Percentiles rank a stretch among this genome's conserved stretches.
These are phyloP conservation scores for Daucus carota DNA, from an alignment of 129 eudicot genomes.

Conservation along the genomic window DH1_v3.0 NC_030385.2:30906501-30907000, in stretches of 20 bases:
- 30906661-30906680: conserved; percentile 69
- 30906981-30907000: conserved; percentile 54
- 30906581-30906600: conserved; percentile 27
- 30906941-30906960: conserved; percentile 63
- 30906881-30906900: background rate
- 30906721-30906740: conserved; percentile 59
- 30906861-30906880: conserved; percentile 6
- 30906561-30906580: conserved; percentile 64
- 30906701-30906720: conserved; percentile 53
- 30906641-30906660: background rate
- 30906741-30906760: conserved; percentile 73
- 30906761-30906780: conserved; percentile 50
- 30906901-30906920: background rate
- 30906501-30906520: conserved; percentile 90
- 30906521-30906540: conserved; percentile 64
- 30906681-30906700: conserved; percentile 69
- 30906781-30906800: conserved; percentile 55
- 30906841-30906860: conserved; percentile 37
- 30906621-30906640: background rate
- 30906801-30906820: conserved; percentile 50
- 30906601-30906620: background rate
- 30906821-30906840: conserved; percentile 45
- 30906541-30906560: conserved; percentile 74
- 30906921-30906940: conserved; percentile 33
- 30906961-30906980: conserved; percentile 46